phyloP scores from a whole-genome alignment of 495 filamentous ascomycete species.

The Penicillium turbatum region DNA sequence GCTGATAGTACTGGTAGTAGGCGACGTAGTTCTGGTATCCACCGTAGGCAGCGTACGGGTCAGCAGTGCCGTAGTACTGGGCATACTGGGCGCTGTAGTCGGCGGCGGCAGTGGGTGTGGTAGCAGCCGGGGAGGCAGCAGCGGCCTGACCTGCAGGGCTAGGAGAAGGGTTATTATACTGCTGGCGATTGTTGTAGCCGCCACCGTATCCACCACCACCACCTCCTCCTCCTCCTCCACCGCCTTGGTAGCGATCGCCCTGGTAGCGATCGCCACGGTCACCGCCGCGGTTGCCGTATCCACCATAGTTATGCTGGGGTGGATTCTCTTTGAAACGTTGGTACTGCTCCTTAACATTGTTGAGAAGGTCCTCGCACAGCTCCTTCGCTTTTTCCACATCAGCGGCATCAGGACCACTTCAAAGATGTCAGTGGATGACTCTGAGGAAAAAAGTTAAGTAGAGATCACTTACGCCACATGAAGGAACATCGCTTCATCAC shows the following conservation, averaged over 20 bases:
- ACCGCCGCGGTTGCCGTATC: constrained; percentile 46
- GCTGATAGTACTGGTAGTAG: constrained; percentile 67
- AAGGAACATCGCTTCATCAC: constrained; percentile 91
- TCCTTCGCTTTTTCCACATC: constrained; percentile 85
- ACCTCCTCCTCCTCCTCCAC: too few relatives aligned
- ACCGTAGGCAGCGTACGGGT: constrained; percentile 91
- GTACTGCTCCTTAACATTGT: constrained; percentile 79
- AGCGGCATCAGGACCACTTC: constrained; percentile 76
- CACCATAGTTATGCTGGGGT: constrained; percentile 59
- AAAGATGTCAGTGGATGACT: constrained; percentile 26
- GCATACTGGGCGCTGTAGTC: constrained; percentile 80
- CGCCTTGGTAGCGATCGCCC: constrained; percentile 30
- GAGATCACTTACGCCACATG: constrained; percentile 73
- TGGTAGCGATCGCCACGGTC: constrained; percentile 18
- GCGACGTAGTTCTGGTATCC: constrained; percentile 74
- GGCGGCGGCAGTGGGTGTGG: constrained; percentile 33
- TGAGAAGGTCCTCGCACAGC: constrained; percentile 80
- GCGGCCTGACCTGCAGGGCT: constrained; percentile 32
- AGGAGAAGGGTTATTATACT: constrained; percentile 31
- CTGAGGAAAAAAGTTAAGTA: not conserved
- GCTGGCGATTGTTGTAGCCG: constrained; percentile 38
- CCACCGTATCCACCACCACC: constrained; percentile 27
- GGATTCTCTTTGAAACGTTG: constrained; percentile 84
- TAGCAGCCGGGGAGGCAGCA: constrained; percentile 29
- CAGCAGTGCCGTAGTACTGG: constrained; percentile 69